Base-by-base conservation (phyloP, 805 yeast genomes). In the Candida xyloterini region DNA sequence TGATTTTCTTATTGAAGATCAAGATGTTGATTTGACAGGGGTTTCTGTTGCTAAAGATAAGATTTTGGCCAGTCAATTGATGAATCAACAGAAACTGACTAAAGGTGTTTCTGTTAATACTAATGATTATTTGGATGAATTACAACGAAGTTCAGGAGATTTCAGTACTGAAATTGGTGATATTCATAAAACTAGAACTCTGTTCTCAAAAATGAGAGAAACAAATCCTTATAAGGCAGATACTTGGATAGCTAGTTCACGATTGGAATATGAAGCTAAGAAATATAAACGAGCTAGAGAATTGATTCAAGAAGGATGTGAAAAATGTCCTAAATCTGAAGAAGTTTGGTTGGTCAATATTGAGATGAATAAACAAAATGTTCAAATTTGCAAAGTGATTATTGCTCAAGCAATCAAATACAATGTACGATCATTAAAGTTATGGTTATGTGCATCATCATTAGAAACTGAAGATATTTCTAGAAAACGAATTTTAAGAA, bases 161-260 rank as follows among this genome's bases (percentile, higher is more conserved):
- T 65, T 41, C 10, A 31, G 38, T 3, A 53, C 53, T 34, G 59
- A 60, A 29, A 50, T 74, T 27, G 85, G 79, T 4, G 90, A 85
- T 47, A 60, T 80, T 3, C 66, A 67, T 30, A 78, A 75, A 44
- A 77, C 81, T 26, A 65, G 93, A 26, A 54, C 69, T 2, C 66
- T 88, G 7, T 68, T 90, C 32, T 66, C 74, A n/a, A 80, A 88
- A 3, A 71, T 85, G 47, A 70, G 95, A 25, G 76, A 74, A 47
- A 65, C 87, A 0, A 83, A 86, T 51, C 96, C 97, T 0, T 61
- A 65, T 29, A 81, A 79, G 42, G 75, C 95, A 0, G 75, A 76
- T 33, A 85, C 84, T 4, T 91, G 96, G 95, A 84, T 91, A 15
- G 87, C 95, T 0, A 76, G 88, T 33, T 95, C 96, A 0, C 63